Base-by-base conservation (phyloP, 331 rosid genomes). In the Erythrophleum ivorense region DNA sequence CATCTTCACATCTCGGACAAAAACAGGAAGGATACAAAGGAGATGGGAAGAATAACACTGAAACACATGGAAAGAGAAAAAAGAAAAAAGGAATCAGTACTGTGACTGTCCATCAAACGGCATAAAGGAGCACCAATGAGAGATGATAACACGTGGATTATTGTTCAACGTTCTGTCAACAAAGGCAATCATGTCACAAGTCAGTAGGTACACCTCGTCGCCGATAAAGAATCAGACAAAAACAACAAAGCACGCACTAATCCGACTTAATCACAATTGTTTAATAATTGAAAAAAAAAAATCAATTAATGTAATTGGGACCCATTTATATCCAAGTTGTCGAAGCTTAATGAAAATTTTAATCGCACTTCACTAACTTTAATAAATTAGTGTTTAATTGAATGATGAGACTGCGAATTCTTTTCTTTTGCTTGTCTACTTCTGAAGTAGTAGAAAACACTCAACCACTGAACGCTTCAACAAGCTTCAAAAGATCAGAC, bases 141-240 rank as follows among this genome's bases (percentile, higher is more conserved):
- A 62, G 16, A 12, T 16, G 57, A 59, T 29, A 41, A 82, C 3
- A 10, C 76, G 57, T 75, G 21, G 41, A 12, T 36, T 33, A 6
- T 68, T 65, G 33, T 48, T 38, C 78, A 80, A 11, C 34, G 2
- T 7, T 67, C 89, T 86, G 87, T 80, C 75, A 80, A 71, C 64
- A 82, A 60, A 38, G 58, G 18, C 34, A 76, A 50, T 18, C 13
- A 73, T 8, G 60, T 63, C 49, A 64, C 3, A 1, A 3, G 53
- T 49, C 0, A 73, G 71, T 19, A 19, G 66, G 41, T 29, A 43
- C 74, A 36, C 9, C 16, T 33, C 7, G 13, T 6, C 11, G 0
- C 19, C 0, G 48, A 3, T 48, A 3, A 68, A 52, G 60, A 74
- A 68, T 24, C 24, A n/a, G 33, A 50, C 52, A 49, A 16, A 19